phyloP scores from a whole-genome alignment of 2,329 filamentous ascomycete genomes.

The Ophiostoma piceae region DNA sequence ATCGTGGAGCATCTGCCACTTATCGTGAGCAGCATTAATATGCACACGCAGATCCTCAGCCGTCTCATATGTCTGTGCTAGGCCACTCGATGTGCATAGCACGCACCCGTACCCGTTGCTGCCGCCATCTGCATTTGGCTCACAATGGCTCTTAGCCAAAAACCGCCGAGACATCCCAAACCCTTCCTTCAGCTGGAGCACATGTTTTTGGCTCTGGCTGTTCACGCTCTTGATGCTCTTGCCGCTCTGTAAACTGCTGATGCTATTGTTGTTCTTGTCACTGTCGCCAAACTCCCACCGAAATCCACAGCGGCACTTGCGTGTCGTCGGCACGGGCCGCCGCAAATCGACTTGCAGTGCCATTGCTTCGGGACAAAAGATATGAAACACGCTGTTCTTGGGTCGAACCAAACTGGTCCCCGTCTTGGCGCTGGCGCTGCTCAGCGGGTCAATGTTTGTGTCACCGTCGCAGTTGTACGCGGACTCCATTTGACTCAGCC shows the following conservation, averaged over 20 bases:
- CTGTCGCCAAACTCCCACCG: constrained; percentile 30
- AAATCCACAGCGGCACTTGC: constrained; percentile 37
- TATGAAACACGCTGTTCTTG: constrained; percentile 33
- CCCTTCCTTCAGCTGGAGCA: constrained; percentile 36
- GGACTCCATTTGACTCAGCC: background rate
- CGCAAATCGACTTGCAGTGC: constrained; percentile 37
- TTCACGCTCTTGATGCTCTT: background rate
- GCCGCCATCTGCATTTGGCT: constrained; percentile 26
- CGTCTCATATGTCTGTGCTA: constrained; percentile 34
- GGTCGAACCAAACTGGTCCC: background rate
- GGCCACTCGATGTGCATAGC: constrained; percentile 38
- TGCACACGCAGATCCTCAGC: constrained; percentile 34
- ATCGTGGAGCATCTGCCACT: constrained; percentile 43
- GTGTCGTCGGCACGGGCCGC: constrained; percentile 29
- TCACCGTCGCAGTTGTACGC: background rate
- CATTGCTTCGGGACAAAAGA: constrained; percentile 40
- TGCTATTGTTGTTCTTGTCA: background rate
- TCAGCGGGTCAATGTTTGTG: background rate
- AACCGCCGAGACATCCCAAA: constrained; percentile 39
- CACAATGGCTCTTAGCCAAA: constrained; percentile 40
- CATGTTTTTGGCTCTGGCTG: background rate
- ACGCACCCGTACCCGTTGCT: constrained; percentile 37
- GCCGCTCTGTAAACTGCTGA: constrained; percentile 1
- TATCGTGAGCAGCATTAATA: constrained; percentile 37
- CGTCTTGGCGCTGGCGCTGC: background rate